Percentiles rank a stretch among this genome's conserved stretches.
phyloP scores from a whole-genome alignment of 495 filamentous ascomycete species.

The Lophium mytilinum region DNA sequence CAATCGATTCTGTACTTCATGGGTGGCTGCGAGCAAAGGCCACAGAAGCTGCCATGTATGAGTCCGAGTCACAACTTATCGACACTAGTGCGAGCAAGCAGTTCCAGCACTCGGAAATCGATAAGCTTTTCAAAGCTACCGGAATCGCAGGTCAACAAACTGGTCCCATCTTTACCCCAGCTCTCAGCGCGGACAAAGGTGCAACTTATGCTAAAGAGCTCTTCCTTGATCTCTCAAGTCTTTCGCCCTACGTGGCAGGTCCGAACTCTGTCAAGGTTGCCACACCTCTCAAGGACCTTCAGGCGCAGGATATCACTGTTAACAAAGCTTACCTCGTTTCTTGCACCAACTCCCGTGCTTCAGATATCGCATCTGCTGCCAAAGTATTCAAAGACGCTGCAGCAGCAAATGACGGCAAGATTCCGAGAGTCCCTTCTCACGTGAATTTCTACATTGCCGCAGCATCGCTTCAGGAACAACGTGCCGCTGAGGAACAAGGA shows the following conservation, averaged over 20 bases:
- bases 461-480: slow-evolving; percentile 73
- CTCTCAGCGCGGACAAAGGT: slow-evolving; percentile 61
- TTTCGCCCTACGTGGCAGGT: slow-evolving; percentile 80
- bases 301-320: slow-evolving; percentile 60
- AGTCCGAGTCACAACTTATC: slow-evolving; percentile 24
- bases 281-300: slow-evolving; percentile 70
- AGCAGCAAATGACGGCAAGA: slow-evolving; percentile 41
- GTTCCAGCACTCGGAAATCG: slow-evolving; percentile 62
- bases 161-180: slow-evolving; percentile 15
- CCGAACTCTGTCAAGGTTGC: slow-evolving; percentile 88
- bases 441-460: slow-evolving; percentile 91
- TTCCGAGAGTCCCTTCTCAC: slow-evolving; percentile 65
- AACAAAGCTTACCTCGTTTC: slow-evolving; percentile 86
- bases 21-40: slow-evolving; percentile 76
- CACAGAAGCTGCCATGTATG: slow-evolving; percentile 54
- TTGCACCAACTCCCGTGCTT: slow-evolving; percentile 82
- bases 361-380: slow-evolving; percentile 76
- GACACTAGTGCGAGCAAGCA: slow-evolving; percentile 28
- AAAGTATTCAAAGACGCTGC: slow-evolving; percentile 77
- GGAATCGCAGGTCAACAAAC: slow-evolving; percentile 18
- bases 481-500: slow-evolving; percentile 67
- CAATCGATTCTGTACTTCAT: slow-evolving; percentile 65
- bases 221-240: slow-evolving; percentile 67
- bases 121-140: slow-evolving; percentile 50
- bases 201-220: slow-evolving; percentile 79